Conservation (phyloP, 1,284 basidiomycete genomes). For the Cutaneotrichosporon dermatis region DNA sequence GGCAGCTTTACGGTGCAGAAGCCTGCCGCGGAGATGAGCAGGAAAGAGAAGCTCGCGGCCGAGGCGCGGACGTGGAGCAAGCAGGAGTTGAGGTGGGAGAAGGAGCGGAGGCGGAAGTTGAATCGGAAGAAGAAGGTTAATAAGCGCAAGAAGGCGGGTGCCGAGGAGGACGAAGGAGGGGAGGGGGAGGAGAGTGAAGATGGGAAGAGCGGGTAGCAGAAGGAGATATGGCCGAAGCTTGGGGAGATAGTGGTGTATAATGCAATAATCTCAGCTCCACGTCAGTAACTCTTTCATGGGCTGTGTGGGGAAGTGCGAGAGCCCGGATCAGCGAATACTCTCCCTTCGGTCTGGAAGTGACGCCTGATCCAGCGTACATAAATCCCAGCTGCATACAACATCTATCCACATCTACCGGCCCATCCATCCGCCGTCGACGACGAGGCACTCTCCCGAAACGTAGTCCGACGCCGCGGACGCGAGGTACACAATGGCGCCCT, state of each 20-base stretch:
- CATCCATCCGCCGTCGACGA: constrained; percentile 52
- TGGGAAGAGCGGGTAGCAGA: too few species aligned
- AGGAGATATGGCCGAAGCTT: too few species aligned
- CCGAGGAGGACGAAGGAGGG: constrained; percentile 5
- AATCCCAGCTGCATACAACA: too few species aligned
- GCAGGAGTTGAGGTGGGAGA: constrained; percentile 43
- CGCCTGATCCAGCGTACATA: too few species aligned
- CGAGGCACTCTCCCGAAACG: constrained; percentile 70
- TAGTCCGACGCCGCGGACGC: constrained; percentile 82
- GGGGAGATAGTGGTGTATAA: too few species aligned
- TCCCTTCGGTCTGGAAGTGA: too few species aligned
- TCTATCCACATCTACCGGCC: constrained; percentile 14
- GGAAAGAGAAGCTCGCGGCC: constrained; percentile 22
- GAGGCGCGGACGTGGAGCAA: constrained; percentile 29
- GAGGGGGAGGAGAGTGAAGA: background rate
- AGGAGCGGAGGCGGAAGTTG: constrained; percentile 43
- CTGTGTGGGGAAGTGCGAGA: too few species aligned
- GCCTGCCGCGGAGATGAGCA: constrained; percentile 7
- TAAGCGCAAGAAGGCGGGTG: constrained; percentile 28
- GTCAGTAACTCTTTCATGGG: too few species aligned
- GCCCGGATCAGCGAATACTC: too few species aligned
- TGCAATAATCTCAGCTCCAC: too few species aligned
- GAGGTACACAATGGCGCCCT: constrained; percentile 84
- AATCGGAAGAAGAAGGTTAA: constrained; percentile 46
- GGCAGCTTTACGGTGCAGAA: background rate